Evolutionary conservation across 1,284 basidiomycete species (phyloP), one percentile per base, ranked within the genome.

Genomic region (Abortiporus biennis): DNA sequence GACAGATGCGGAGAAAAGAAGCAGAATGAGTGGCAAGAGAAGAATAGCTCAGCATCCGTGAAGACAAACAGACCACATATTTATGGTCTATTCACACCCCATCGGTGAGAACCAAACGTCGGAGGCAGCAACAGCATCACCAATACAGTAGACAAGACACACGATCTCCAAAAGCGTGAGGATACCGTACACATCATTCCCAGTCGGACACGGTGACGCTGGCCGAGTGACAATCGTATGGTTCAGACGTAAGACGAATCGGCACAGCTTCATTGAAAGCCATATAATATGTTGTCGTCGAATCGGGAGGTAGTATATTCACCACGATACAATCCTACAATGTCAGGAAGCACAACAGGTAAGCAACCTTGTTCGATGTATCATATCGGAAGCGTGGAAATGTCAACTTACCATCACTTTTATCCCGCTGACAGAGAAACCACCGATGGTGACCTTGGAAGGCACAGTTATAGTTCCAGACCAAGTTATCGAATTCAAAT

Each of bases 251-350:
- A 22, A 62, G 46, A 21, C 47, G 52, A 11, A 62, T 36, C 1
- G 58, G 52, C 9, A 62, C 46, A 22, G 38, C 43, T 50, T 57
- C 53, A 36, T 42, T 46, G 19, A 59, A 47, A 16, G 58, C 42
- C 21, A 51, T 38, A 25, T 53, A 59, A 22, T 44, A 46, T 21
- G 42, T 30, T 23, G 47, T 48, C 20, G 46, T 41, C 3, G 43
- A 23, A 20, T 52, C 43, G 24, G 57, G 56, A 12, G 55, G 51
- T 20, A 50, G 46, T 25, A 60, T 54, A 6, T 49, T 47, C 17
- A 62, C 42, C 33, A 53, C 51, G 38, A 62, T 45, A 34, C 44
- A 50, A 41, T 62, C 59, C 57, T 59, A 37, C 24, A 21, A 19
- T 15, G 24, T 22, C 16, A 24, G 16, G 19, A 15, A 32, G 21